A percentile compares a stretch with the other conserved stretches of the same genome.
Evolutionary conservation across 2,329 filamentous ascomycete species (phyloP).

Genomic region (Cladosporium sphaerospermum): DNA sequence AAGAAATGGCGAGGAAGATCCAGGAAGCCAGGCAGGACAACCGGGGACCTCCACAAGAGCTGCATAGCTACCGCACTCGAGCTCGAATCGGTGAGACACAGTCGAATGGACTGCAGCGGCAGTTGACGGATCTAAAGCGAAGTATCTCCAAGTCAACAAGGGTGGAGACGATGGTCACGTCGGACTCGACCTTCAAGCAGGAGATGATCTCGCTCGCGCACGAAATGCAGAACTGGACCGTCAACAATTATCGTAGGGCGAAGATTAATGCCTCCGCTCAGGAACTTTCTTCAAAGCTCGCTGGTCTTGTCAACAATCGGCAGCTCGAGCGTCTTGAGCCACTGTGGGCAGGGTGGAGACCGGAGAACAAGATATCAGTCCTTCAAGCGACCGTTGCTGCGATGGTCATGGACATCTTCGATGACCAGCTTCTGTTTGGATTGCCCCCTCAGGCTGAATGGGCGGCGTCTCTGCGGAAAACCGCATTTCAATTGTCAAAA

Average conservation of each 20-base stretch:
- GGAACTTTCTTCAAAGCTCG: slow-evolving; percentile 15
- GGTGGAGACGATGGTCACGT: slow-evolving; percentile 52
- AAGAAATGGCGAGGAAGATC: slow-evolving; percentile 13
- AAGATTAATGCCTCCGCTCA: slow-evolving; percentile 39
- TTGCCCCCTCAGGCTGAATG: slow-evolving; percentile 44
- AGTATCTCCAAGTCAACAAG: slow-evolving; percentile 64
- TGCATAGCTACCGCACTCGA: slow-evolving; percentile 1
- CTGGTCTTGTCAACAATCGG: slow-evolving; percentile 18
- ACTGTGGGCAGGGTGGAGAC: slow-evolving; percentile 49
- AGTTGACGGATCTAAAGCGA: slow-evolving; percentile 63
- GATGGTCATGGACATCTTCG: slow-evolving; percentile 58
- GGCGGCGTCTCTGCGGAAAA: slow-evolving; percentile 19
- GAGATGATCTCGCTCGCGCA: slow-evolving; percentile 56
- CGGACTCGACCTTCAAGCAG: slow-evolving; percentile 60
- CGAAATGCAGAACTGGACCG: slow-evolving; percentile 67
- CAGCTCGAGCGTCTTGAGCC: slow-evolving; percentile 20
- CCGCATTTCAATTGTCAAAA: slow-evolving; percentile 18
- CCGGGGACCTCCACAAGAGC: background rate
- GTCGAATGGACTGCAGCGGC: slow-evolving; percentile 34
- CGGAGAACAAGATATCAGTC: slow-evolving; percentile 53
- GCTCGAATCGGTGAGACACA: background rate
- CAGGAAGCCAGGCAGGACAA: slow-evolving; percentile 1
- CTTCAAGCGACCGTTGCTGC: slow-evolving; percentile 57
- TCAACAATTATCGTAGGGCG: slow-evolving; percentile 60
- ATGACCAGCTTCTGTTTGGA: slow-evolving; percentile 55